phyloP scores from a whole-genome alignment of 768 basidiomycete genomes.

The Exidia glandulosa region DNA sequence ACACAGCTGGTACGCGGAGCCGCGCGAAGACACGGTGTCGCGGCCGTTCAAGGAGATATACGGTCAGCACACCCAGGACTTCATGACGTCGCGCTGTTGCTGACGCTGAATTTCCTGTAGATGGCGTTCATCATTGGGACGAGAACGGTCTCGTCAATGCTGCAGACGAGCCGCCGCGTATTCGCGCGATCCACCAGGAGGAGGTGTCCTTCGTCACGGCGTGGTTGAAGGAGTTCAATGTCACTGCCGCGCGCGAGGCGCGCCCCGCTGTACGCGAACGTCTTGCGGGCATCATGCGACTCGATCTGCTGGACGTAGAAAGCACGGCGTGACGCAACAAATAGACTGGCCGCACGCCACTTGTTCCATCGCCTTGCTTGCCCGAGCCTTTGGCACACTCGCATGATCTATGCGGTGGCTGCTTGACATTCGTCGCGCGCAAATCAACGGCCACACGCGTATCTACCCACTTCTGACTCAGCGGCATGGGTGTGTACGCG shows the following conservation, averaged over 20 bases:
- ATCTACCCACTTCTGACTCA: too few relatives aligned
- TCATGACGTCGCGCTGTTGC: neutral
- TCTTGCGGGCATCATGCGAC: neutral
- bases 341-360: too few relatives aligned
- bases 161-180: conserved; percentile 23
- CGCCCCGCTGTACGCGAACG: neutral
- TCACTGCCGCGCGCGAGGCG: neutral
- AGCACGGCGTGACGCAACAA: too few relatives aligned
- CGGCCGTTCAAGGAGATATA: conserved; percentile 30
- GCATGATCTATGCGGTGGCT: too few relatives aligned
- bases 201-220: conserved; percentile 29
- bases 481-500: too few relatives aligned
- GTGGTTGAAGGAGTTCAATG: conserved; percentile 26
- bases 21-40: conserved; percentile 23
- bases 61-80: conserved; percentile 13
- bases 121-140: conserved; percentile 24
- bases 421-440: too few relatives aligned
- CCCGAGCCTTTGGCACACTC: conserved; percentile 3
- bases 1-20: conserved; percentile 20
- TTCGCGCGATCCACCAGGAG: conserved; percentile 27
- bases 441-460: too few relatives aligned
- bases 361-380: too few relatives aligned
- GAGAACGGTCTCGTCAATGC: conserved; percentile 27
- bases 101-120: neutral
- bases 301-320: too few relatives aligned